A percentile compares a stretch with the other conserved stretches of the same genome.
Evolutionary conservation across 116 monocot species (phyloP).

Genomic region (Zostera marina): DNA sequence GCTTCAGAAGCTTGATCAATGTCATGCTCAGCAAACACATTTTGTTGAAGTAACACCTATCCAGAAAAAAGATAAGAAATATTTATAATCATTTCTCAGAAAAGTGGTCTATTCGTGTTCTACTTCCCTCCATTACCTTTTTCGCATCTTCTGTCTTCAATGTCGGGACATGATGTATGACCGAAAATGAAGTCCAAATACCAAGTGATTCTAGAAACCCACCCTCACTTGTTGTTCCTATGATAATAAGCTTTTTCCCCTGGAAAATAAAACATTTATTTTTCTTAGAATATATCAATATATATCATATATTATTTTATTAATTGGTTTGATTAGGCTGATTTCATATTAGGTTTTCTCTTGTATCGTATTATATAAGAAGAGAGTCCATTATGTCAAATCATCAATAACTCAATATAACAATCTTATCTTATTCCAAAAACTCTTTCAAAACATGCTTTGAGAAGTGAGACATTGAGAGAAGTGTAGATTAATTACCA

Average conservation of each 20-base stretch:
- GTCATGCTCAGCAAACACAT: constrained; percentile 60
- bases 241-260: constrained; percentile 87
- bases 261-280: constrained; percentile 20
- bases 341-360: too few species aligned
- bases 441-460: not conserved
- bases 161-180: constrained; percentile 63
- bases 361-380: too few species aligned
- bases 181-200: constrained; percentile 73
- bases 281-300: not conserved
- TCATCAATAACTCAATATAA: too few species aligned
- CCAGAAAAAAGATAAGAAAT: not conserved
- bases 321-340: too few species aligned
- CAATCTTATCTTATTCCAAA: not conserved
- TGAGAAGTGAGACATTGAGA: not conserved
- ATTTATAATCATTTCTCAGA: not conserved
- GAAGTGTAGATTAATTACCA: not conserved
- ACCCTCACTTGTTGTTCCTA: constrained; percentile 83
- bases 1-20: constrained; percentile 74
- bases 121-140: constrained; percentile 39
- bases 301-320: not conserved
- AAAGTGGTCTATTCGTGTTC: not conserved
- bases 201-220: constrained; percentile 80
- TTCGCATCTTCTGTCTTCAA: constrained; percentile 59
- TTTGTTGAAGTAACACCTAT: constrained; percentile 55
- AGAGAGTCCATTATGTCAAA: too few species aligned